Percentiles rank a stretch among this genome's conserved stretches.
phyloP scores from a whole-genome alignment of 1,284 basidiomycete genomes.

The Ganoderma resinaceum region DNA sequence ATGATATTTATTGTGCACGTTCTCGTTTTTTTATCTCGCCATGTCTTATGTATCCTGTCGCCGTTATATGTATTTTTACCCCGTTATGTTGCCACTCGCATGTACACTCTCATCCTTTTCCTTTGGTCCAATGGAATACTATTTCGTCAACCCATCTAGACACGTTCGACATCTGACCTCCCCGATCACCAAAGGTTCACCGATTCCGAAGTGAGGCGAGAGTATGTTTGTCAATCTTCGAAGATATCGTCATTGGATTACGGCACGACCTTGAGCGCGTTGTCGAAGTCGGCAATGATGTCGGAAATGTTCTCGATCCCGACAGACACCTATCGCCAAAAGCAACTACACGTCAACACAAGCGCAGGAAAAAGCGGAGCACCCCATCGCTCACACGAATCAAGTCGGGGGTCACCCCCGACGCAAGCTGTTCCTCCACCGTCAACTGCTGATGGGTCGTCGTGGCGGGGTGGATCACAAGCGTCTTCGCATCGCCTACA shows the following conservation, averaged over 20 bases:
- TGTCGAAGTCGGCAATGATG: conserved; percentile 87
- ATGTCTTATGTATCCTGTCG: not conserved
- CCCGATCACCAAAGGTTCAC: not conserved
- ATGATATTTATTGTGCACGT: not conserved
- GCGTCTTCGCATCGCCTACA: conserved; percentile 78
- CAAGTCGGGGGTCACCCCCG: conserved; percentile 84
- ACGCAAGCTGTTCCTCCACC: conserved; percentile 68
- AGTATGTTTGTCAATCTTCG: not conserved
- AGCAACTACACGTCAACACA: not conserved
- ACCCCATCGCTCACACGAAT: conserved; percentile 66
- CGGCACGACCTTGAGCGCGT: conserved; percentile 52
- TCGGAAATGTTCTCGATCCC: conserved; percentile 88
- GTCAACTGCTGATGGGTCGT: conserved; percentile 87
- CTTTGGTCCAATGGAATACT: not conserved
- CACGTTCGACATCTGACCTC: not conserved
- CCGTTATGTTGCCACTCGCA: not conserved
- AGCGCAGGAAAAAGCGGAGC: not conserved
- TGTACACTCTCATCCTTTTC: not conserved
- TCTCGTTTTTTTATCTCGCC: not conserved
- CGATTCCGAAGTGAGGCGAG: not conserved
- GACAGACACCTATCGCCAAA: conserved; percentile 55
- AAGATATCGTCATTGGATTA: not conserved
- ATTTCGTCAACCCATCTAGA: not conserved
- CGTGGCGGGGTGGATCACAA: conserved; percentile 83
- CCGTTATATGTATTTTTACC: not conserved